phyloP scores from a whole-genome alignment of 306 rosid genomes.

The Cucurbita maxima region DNA sequence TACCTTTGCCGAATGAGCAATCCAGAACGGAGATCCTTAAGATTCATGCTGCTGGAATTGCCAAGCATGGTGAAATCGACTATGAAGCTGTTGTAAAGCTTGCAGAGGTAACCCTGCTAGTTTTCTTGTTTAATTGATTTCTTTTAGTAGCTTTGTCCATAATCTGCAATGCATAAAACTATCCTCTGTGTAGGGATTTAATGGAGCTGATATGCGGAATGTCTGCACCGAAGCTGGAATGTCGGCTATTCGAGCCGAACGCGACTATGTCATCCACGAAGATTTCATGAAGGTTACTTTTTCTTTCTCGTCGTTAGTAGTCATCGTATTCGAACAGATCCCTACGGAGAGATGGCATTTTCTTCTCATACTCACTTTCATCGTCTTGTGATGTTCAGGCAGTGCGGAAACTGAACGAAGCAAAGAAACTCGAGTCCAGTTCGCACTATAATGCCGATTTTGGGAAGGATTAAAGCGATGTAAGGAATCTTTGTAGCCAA shows the following conservation, averaged over 20 bases:
- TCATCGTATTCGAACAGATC: neutral
- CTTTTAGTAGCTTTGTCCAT: neutral
- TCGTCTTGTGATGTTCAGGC: conserved; percentile 35
- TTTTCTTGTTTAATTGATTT: neutral
- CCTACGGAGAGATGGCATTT: neutral
- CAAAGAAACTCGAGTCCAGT: conserved; percentile 74
- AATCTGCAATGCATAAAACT: neutral
- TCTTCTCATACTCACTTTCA: neutral
- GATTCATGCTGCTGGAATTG: conserved; percentile 96
- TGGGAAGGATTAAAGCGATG: conserved; percentile 41
- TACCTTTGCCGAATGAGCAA: conserved; percentile 92
- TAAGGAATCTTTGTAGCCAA: neutral
- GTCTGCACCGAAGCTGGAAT: conserved; percentile 99
- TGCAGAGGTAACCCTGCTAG: conserved; percentile 52
- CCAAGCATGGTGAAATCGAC: conserved; percentile 95
- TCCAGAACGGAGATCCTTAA: conserved; percentile 91
- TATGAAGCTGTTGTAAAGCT: conserved; percentile 97
- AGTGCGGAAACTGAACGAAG: conserved; percentile 52
- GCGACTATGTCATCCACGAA: conserved; percentile 89
- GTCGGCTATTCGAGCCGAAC: conserved; percentile 93
- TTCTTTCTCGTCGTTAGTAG: neutral
- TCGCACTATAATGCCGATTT: conserved; percentile 75
- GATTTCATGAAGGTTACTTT: conserved; percentile 81
- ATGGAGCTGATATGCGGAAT: conserved; percentile 92
- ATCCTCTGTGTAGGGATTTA: conserved; percentile 52